Percentiles rank a stretch among this genome's conserved stretches.
Evolutionary conservation across 2,329 filamentous ascomycete species (phyloP).

Genomic region (Pseudopyrenochaeta lycopersici): DNA sequence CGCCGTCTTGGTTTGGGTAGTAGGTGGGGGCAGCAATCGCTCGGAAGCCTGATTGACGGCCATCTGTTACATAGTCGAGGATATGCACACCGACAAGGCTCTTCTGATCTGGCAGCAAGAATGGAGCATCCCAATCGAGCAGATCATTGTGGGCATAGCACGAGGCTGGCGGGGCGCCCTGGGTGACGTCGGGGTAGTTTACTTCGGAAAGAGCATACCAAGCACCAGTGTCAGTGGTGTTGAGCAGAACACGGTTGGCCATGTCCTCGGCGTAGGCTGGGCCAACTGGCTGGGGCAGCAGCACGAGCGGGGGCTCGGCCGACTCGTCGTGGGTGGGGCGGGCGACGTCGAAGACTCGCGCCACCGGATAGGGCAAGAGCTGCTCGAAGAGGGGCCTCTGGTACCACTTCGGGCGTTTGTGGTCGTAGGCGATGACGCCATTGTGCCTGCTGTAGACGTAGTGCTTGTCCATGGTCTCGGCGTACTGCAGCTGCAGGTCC

Average conservation of each 20-base stretch:
- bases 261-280: constrained; percentile 57
- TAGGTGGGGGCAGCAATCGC: constrained; percentile 39
- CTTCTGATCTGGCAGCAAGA: constrained; percentile 40
- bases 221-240: constrained; percentile 83
- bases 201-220: constrained; percentile 94
- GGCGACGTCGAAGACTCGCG: constrained; percentile 87
- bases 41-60: constrained; percentile 24
- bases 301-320: constrained; percentile 77
- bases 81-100: constrained; percentile 53
- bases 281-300: constrained; percentile 85
- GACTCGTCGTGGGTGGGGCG: constrained; percentile 73
- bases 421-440: constrained; percentile 84
- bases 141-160: constrained; percentile 58
- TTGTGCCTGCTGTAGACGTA: constrained; percentile 91
- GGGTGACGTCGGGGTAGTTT: constrained; percentile 84
- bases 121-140: constrained; percentile 35
- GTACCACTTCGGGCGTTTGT: constrained; percentile 57
- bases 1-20: constrained; percentile 26
- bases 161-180: constrained; percentile 67
- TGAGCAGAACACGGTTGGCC: constrained; percentile 73
- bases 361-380: constrained; percentile 79
- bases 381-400: constrained; percentile 54
- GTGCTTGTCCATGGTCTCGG: constrained; percentile 79
- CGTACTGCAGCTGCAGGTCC: constrained; percentile 86
- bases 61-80: constrained; percentile 37